phyloP scores from a whole-genome alignment of 257 asterid species.

The Paulownia fortunei region DNA sequence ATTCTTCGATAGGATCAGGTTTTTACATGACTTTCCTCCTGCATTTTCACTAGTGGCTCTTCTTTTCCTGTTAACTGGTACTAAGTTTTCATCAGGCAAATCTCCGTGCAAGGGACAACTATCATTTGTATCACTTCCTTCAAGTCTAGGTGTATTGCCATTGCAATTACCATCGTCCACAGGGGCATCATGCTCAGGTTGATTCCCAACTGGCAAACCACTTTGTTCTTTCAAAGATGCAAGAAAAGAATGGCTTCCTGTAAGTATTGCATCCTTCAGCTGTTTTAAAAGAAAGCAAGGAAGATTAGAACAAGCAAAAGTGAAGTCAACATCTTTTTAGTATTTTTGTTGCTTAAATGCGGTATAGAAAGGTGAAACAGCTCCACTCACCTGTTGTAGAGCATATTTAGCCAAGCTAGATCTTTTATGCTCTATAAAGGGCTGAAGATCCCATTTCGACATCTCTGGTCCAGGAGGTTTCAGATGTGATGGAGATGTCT shows the following conservation, averaged over 20 bases:
- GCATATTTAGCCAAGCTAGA: conserved; percentile 40
- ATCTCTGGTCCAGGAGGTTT: conserved; percentile 42
- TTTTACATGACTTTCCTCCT: conserved; percentile 34
- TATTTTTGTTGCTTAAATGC: conserved; percentile 2
- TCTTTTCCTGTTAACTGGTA: conserved; percentile 44
- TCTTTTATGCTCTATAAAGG: conserved; percentile 59
- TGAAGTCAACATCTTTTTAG: neutral
- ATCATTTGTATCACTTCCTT: conserved; percentile 30
- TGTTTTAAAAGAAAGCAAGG: conserved; percentile 33
- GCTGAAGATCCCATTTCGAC: conserved; percentile 60
- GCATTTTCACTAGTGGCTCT: conserved; percentile 29
- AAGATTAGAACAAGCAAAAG: conserved; percentile 27
- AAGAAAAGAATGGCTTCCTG: conserved; percentile 45
- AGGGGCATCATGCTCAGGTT: conserved; percentile 29
- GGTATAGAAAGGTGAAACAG: conserved; percentile 8
- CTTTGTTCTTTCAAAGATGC: conserved; percentile 61
- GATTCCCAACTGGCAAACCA: conserved; percentile 48
- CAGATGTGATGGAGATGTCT: conserved; percentile 46
- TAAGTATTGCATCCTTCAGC: conserved; percentile 62
- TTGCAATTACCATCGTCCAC: conserved; percentile 30
- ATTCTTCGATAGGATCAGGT: conserved; percentile 22
- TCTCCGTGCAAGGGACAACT: conserved; percentile 29
- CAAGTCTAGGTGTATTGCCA: conserved; percentile 20
- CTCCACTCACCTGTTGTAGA: conserved; percentile 51
- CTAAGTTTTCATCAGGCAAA: conserved; percentile 38